A percentile compares a stretch with the other conserved stretches of the same genome.
These are phyloP conservation scores for Skeletonema costatum DNA, from an alignment of 108 stramenopile genomes.

Conservation along the genomic window DNA sequence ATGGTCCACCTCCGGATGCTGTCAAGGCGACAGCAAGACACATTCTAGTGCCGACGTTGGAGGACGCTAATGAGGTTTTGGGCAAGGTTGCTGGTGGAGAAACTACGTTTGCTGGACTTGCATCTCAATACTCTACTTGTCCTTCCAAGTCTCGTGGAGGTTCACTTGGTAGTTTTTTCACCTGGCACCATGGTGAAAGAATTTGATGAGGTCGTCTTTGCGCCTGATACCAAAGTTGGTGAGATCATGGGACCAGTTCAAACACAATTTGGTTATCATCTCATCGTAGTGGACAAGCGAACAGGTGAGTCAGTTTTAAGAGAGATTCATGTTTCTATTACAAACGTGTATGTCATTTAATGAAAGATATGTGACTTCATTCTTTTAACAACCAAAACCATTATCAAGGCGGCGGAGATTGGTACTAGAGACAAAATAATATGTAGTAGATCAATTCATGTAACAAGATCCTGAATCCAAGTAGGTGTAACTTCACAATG, in stretches of 20 bases:
- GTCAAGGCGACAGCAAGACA: slow-evolving; percentile 82
- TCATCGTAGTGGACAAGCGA: slow-evolving; percentile 80
- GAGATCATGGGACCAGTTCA: slow-evolving; percentile 62
- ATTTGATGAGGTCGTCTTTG: slow-evolving; percentile 81
- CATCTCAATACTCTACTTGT: slow-evolving; percentile 69
- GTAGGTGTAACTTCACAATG: too few relatives aligned
- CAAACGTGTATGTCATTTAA: too few relatives aligned
- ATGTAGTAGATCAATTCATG: too few relatives aligned
- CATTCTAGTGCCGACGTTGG: slow-evolving; percentile 64
- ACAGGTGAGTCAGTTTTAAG: slow-evolving; percentile 54
- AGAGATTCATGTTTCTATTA: not conserved
- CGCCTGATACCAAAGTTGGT: slow-evolving; percentile 55
- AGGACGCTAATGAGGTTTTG: slow-evolving; percentile 59
- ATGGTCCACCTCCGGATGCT: slow-evolving; percentile 70
- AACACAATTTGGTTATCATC: slow-evolving; percentile 78
- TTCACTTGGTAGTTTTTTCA: slow-evolving; percentile 68
- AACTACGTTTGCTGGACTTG: slow-evolving; percentile 51
- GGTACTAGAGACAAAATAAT: too few relatives aligned
- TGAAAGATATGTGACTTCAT: too few relatives aligned
- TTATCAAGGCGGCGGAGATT: too few relatives aligned
- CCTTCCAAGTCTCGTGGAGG: slow-evolving; percentile 67
- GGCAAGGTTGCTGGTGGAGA: slow-evolving; percentile 51
- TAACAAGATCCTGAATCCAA: too few relatives aligned
- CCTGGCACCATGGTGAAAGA: slow-evolving; percentile 86
- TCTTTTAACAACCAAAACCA: too few relatives aligned